Conservation (phyloP, 495 filamentous ascomycete species). For the Cairneyella variabilis region DNA sequence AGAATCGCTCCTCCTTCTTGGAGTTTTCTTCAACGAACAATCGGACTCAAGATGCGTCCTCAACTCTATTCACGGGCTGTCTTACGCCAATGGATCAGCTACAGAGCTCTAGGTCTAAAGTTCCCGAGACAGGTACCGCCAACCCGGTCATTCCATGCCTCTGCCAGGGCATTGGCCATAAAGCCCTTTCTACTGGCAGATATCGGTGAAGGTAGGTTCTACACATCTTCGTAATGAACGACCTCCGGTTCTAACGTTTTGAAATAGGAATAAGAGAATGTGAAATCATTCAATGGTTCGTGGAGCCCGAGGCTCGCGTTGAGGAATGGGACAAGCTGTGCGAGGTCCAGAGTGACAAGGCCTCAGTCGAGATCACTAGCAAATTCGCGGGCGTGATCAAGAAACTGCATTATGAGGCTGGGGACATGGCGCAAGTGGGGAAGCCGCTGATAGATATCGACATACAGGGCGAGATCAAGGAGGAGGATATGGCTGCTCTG, state of each 20-base stretch:
- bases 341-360: slow-evolving; percentile 98
- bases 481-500: slow-evolving; percentile 41
- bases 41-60: slow-evolving; percentile 40
- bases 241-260: slow-evolving; percentile 15
- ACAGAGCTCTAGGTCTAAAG: slow-evolving; percentile 29
- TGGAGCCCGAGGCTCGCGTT: slow-evolving; percentile 89
- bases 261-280: slow-evolving; percentile 86
- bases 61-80: slow-evolving; percentile 38
- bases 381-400: slow-evolving; percentile 94
- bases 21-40: slow-evolving; percentile 13
- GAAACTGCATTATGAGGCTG: slow-evolving; percentile 91
- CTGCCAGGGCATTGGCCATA: slow-evolving; percentile 53
- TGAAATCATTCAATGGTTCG: slow-evolving; percentile 99
- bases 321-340: slow-evolving; percentile 98
- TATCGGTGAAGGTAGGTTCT: slow-evolving; percentile 81
- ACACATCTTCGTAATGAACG: not conserved
- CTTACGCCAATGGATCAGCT: slow-evolving; percentile 37
- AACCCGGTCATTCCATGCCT: slow-evolving; percentile 53
- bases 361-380: slow-evolving; percentile 97
- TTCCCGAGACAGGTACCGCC: slow-evolving; percentile 25
- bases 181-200: slow-evolving; percentile 92
- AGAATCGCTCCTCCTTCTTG: slow-evolving; percentile 6
- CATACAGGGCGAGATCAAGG: slow-evolving; percentile 50
- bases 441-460: slow-evolving; percentile 80
- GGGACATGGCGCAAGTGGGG: slow-evolving; percentile 93